A percentile compares a stretch with the other conserved stretches of the same genome.
Evolutionary conservation across 2,329 filamentous ascomycete species (phyloP).

Genomic region (Zarea fungicola): DNA sequence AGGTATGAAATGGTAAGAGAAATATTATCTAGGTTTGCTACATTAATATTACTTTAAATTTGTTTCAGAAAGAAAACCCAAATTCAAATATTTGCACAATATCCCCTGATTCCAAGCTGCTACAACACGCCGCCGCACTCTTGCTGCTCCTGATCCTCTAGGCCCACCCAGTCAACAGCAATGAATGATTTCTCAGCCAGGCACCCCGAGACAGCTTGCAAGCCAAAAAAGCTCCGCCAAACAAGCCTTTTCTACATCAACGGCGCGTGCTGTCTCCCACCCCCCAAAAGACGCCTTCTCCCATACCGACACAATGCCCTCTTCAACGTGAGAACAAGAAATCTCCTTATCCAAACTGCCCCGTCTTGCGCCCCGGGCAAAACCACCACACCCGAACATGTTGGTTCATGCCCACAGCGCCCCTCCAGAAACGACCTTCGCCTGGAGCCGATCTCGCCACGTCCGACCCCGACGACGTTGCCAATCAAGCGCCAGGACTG

Average conservation of each 20-base stretch:
- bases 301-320: background rate
- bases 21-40: too few relatives aligned
- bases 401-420: conserved; percentile 32
- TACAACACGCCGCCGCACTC: background rate
- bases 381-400: conserved; percentile 30
- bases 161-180: conserved; percentile 7
- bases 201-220: conserved; percentile 1
- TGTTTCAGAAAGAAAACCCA: background rate
- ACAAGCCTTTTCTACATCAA: background rate
- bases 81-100: background rate
- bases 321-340: conserved; percentile 8
- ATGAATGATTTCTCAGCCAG: conserved; percentile 12
- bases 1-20: too few relatives aligned
- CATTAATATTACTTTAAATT: background rate
- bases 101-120: background rate
- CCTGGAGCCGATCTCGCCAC: conserved; percentile 30
- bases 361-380: background rate
- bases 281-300: background rate
- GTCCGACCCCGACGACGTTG: conserved; percentile 20
- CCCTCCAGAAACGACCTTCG: conserved; percentile 31
- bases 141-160: background rate
- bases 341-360: background rate
- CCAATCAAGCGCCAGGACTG: background rate
- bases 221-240: background rate
- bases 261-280: background rate